phyloP scores from a whole-genome alignment of 768 basidiomycete genomes.

The Stropharia rugosoannulata region DNA sequence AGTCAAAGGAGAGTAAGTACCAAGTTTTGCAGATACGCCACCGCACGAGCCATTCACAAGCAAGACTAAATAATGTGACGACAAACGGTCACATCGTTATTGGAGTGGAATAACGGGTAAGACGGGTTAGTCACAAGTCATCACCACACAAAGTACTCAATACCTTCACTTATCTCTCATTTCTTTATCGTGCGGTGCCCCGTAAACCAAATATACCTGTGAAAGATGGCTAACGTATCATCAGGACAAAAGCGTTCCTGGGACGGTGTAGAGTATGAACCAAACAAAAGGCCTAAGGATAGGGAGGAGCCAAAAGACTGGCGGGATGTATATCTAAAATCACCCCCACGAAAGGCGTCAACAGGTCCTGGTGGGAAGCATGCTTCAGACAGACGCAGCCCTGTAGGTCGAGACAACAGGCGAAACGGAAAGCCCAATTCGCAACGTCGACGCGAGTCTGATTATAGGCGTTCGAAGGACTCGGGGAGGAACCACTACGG shows the following conservation, averaged over 20 bases:
- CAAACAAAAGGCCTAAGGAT: slow-evolving; percentile 56
- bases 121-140: background rate
- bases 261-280: slow-evolving; percentile 52
- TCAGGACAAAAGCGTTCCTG: slow-evolving; percentile 82
- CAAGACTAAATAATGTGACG: slow-evolving; percentile 1
- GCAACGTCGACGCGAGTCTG: slow-evolving; percentile 16
- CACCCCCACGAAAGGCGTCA: slow-evolving; percentile 27
- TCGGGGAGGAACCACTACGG: slow-evolving; percentile 7
- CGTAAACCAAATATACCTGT: slow-evolving; percentile 54
- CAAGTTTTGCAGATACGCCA: background rate
- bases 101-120: background rate
- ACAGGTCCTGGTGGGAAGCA: slow-evolving; percentile 29
- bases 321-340: slow-evolving; percentile 65
- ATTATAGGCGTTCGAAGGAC: slow-evolving; percentile 12
- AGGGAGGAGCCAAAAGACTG: slow-evolving; percentile 61
- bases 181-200: slow-evolving; percentile 78
- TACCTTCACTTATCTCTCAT: slow-evolving; percentile 16
- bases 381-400: slow-evolving; percentile 22
- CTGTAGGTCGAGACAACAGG: slow-evolving; percentile 15
- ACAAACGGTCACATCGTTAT: background rate
- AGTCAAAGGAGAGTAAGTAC: no score
- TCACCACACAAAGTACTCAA: background rate
- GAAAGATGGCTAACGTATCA: slow-evolving; percentile 77
- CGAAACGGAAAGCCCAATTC: slow-evolving; percentile 10
- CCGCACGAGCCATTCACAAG: slow-evolving; percentile 12